A percentile compares a stretch with the other conserved stretches of the same genome.
Evolutionary conservation across 176 grass and related monocot genomes (phyloP).

Genomic region (Themeda triandra): DNA sequence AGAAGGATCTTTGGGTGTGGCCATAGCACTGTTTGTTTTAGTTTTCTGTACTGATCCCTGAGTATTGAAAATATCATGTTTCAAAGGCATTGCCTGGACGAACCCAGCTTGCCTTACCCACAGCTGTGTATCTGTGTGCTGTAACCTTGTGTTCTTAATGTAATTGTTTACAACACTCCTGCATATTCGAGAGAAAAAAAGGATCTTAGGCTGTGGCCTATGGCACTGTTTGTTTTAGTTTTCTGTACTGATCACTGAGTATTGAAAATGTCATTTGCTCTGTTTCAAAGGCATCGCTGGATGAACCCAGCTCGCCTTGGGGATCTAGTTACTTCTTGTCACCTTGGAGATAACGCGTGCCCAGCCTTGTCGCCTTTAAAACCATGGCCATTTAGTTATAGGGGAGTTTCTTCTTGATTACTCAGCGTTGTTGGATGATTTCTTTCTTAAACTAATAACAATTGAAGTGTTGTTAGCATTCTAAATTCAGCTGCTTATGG

Average conservation of each 20-base stretch:
- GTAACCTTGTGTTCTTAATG: neutral
- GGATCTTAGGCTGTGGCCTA: neutral
- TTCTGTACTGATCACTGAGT: conserved; percentile 6
- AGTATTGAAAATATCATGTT: no score
- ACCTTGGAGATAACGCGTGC: neutral
- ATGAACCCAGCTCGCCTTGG: neutral
- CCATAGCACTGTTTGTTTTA: neutral
- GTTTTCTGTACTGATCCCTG: conserved; percentile 6
- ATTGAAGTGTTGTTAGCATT: neutral
- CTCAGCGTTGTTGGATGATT: neutral
- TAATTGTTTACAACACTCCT: neutral
- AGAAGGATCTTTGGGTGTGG: neutral
- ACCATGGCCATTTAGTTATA: conserved; percentile 1
- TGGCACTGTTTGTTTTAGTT: neutral
- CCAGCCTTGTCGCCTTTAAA: neutral
- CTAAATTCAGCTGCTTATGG: neutral
- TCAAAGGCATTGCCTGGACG: no score
- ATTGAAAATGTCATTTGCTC: neutral
- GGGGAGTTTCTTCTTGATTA: conserved; percentile 8
- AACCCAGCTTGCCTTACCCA: no score
- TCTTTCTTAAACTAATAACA: neutral
- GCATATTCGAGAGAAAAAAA: neutral
- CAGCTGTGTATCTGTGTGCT: neutral
- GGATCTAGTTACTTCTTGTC: neutral
- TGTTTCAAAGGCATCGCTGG: neutral